Evolutionary conservation across 345 rosid genomes (phyloP), one percentile per base, ranked within the genome.

Genomic region (Physaria fendleri): DNA sequence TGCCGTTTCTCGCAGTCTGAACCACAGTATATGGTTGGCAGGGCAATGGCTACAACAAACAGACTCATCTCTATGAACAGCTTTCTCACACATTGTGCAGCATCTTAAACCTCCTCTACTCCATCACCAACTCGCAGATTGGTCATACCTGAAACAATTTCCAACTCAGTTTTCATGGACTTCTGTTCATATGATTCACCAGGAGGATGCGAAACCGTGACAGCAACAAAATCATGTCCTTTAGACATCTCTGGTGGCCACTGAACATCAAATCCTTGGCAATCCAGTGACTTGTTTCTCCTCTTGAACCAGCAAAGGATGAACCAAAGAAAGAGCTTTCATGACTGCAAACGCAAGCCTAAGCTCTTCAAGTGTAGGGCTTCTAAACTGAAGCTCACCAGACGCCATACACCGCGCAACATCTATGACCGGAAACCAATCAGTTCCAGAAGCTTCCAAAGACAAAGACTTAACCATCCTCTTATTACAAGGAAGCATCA

Each of bases 341-440:
- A 79, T 79, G 44, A 81, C 74, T 0, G 84, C 88, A 65, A 75
- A 85, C 45, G 76, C 78, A 53, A 82, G 84, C 73, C 76, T 76
- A 47, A 85, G 82, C 70, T 82, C 88, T 74, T 82, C 88, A 3
- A 77, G 48, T 11, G 74, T 76, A 12, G 93, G 93, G 62, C 60
- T 75, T 57, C 88, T 80, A 14, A 85, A 85, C 13, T 63, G 71
- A 4, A 82, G 84, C 32, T 66, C 77, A 5, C 80, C 82, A 1
- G 81, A 77, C 53, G 74, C 50, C 44, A 60, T 72, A 52, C 81
- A 82, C 17, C 80, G 71, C 0, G 75, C 71, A 51, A 77, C 80
- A 70, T 85, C 93, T 27, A 85, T 68, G n/a, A 82, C 80, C 16
- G 93, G 93, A 71, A 75, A 82, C 41, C 79, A 62, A 60, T 77